A percentile compares a stretch with the other conserved stretches of the same genome.
phyloP scores from a whole-genome alignment of 352 stramenopile genomes.

The Globisporangium solare region DNA sequence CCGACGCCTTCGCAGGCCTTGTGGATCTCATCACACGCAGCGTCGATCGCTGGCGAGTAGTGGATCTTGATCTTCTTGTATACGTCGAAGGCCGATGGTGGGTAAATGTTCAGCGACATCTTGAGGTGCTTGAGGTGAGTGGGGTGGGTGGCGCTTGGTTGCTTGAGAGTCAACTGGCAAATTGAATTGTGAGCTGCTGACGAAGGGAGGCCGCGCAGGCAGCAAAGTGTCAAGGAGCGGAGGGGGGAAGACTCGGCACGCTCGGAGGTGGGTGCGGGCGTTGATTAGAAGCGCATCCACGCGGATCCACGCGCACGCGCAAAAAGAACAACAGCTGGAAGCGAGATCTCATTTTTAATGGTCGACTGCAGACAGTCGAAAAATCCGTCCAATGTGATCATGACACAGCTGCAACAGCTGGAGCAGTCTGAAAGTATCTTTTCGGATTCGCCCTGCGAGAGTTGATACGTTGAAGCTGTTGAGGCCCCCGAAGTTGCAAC shows the following conservation, averaged over 20 bases:
- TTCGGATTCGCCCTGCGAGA: conserved; percentile 2
- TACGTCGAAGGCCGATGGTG: conserved; percentile 46
- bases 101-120: conserved; percentile 65
- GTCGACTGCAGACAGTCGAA: neutral
- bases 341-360: neutral
- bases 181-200: conserved; percentile 28
- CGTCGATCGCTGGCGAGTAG: conserved; percentile 40
- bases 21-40: conserved; percentile 57
- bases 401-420: conserved; percentile 2
- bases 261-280: neutral
- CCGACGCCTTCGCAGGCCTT: conserved; percentile 52
- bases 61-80: conserved; percentile 58
- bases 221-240: neutral
- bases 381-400: neutral
- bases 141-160: conserved; percentile 6
- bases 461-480: neutral
- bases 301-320: neutral
- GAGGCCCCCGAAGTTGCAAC: neutral
- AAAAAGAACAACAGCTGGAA: neutral
- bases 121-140: conserved; percentile 21
- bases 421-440: conserved; percentile 1
- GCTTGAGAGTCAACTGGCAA: conserved; percentile 19
- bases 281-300: neutral
- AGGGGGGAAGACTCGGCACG: neutral
- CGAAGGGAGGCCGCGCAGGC: neutral